Percentiles rank a stretch among this genome's conserved stretches.
phyloP scores from a whole-genome alignment of 2,329 filamentous ascomycete genomes.

The Decorospora gaudefroyi region DNA sequence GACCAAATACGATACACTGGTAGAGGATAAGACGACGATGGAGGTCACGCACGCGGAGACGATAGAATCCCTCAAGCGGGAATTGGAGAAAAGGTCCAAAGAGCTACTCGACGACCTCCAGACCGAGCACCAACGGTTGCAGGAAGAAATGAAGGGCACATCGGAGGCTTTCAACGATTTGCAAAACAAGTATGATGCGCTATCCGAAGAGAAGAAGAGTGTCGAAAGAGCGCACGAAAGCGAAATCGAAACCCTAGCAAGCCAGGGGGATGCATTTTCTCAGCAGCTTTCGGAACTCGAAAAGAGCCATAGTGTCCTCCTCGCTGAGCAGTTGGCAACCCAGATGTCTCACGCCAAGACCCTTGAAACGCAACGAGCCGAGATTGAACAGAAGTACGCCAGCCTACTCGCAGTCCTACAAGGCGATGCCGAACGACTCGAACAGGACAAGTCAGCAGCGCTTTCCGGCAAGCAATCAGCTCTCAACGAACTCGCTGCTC shows the following conservation, averaged over 20 bases:
- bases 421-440: slow-evolving; percentile 28
- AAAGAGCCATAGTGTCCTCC: slow-evolving; percentile 21
- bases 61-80: slow-evolving; percentile 5
- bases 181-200: slow-evolving; percentile 20
- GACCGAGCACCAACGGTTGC: slow-evolving; percentile 19
- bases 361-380: slow-evolving; percentile 30
- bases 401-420: slow-evolving; percentile 39
- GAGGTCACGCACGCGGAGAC: slow-evolving; percentile 3
- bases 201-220: slow-evolving; percentile 25
- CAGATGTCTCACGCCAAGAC: slow-evolving; percentile 32
- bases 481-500: slow-evolving; percentile 30
- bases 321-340: slow-evolving; percentile 22
- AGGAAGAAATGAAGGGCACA: slow-evolving; percentile 7
- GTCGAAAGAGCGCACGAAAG: slow-evolving; percentile 21
- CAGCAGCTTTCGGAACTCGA: slow-evolving; percentile 32
- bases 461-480: slow-evolving; percentile 30
- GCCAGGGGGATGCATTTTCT: slow-evolving; percentile 24
- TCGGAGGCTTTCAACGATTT: slow-evolving; percentile 11
- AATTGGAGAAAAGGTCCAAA: slow-evolving; percentile 10
- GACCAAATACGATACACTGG: slow-evolving; percentile 18
- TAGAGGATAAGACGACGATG: slow-evolving; percentile 6
- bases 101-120: slow-evolving; percentile 13
- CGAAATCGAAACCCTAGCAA: slow-evolving; percentile 28
- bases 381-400: slow-evolving; percentile 41
- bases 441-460: slow-evolving; percentile 35